Evolutionary conservation across 495 filamentous ascomycete species (phyloP).

Genomic region (Podospora bellae-mahoneyi): DNA sequence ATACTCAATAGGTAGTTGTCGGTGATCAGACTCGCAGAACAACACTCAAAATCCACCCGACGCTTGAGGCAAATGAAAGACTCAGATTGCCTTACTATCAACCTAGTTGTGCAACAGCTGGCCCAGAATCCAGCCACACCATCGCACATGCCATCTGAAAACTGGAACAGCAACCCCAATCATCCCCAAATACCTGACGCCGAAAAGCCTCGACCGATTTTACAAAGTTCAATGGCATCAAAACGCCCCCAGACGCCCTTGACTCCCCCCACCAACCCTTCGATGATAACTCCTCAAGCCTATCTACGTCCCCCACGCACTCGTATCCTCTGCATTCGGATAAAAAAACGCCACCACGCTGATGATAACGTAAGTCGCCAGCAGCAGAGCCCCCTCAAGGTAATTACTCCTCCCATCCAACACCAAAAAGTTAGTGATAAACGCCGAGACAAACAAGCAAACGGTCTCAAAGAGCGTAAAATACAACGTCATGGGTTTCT

Average conservation of each 20-base stretch:
- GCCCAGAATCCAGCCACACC: background rate
- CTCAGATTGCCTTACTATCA: background rate
- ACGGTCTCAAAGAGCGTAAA: slow-evolving; percentile 86
- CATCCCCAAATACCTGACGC: background rate
- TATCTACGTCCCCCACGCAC: slow-evolving; percentile 18
- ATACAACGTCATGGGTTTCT: slow-evolving; percentile 74
- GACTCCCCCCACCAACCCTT: background rate
- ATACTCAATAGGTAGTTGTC: no score
- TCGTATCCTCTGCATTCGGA: slow-evolving; percentile 49
- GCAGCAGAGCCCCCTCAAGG: slow-evolving; percentile 71
- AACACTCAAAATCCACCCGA: background rate
- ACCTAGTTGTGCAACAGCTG: background rate
- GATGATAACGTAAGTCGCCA: slow-evolving; percentile 72
- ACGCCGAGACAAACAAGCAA: slow-evolving; percentile 71
- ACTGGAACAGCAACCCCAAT: background rate
- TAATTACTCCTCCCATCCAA: slow-evolving; percentile 79
- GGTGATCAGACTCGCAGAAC: background rate
- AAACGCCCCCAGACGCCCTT: background rate
- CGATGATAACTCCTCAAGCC: background rate
- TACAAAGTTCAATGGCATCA: background rate
- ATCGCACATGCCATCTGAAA: background rate
- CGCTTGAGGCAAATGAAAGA: background rate
- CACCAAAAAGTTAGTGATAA: slow-evolving; percentile 79
- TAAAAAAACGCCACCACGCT: slow-evolving; percentile 61
- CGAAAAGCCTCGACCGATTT: background rate